Conservation (phyloP, 805 yeast genomes). For the Barnettozyma sucrosica region DNA sequence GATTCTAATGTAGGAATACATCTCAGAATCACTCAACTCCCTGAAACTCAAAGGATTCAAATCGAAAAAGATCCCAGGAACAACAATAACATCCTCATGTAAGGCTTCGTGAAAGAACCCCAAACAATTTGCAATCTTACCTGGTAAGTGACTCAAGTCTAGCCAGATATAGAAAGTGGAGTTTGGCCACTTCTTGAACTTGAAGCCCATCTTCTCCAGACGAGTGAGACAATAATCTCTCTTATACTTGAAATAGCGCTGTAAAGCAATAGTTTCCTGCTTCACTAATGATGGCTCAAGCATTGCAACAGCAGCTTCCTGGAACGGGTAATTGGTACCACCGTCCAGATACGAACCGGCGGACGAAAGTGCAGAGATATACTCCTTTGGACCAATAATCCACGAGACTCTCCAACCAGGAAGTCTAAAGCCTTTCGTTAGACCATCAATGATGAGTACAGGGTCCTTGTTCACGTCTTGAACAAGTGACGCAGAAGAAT, state of each 20-base stretch:
- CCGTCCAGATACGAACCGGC: conserved; percentile 60
- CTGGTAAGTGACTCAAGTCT: conserved; percentile 48
- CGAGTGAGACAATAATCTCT: conserved; percentile 49
- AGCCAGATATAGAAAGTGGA: conserved; percentile 59
- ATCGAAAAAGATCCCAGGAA: conserved; percentile 59
- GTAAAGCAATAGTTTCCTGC: conserved; percentile 52
- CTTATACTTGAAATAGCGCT: conserved; percentile 49
- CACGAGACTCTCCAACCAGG: conserved; percentile 65
- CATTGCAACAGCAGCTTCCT: conserved; percentile 51
- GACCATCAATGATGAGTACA: conserved; percentile 52
- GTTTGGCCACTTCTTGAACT: conserved; percentile 44
- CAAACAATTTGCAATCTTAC: conserved; percentile 48
- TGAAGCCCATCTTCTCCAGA: conserved; percentile 47
- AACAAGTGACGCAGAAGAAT: conserved; percentile 44
- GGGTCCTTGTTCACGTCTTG: conserved; percentile 54
- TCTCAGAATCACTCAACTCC: conserved; percentile 48
- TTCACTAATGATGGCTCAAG: conserved; percentile 45
- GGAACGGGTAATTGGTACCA: conserved; percentile 57
- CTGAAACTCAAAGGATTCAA: conserved; percentile 46
- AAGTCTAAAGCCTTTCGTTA: conserved; percentile 54
- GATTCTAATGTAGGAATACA: conserved; percentile 53
- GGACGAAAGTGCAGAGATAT: conserved; percentile 46
- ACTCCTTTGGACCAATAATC: conserved; percentile 58
- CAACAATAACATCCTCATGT: conserved; percentile 53
- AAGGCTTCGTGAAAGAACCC: conserved; percentile 61